Evolutionary conservation across 169 alveolate genomes (phyloP).

Genomic region (Hepatocystis sp.): DNA sequence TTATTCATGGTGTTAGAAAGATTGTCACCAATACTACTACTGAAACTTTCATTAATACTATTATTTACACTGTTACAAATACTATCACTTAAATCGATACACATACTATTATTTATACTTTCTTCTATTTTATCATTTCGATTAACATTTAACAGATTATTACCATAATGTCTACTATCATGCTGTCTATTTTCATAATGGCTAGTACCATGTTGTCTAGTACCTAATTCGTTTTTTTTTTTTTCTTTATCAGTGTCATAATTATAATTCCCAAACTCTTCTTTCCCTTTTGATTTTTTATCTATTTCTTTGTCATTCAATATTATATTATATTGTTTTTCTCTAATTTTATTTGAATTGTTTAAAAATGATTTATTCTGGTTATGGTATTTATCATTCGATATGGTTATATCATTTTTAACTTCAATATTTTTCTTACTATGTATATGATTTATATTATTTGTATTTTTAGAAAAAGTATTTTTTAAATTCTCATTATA

Average conservation of each 20-base stretch:
- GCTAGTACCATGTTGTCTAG: background rate
- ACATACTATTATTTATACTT: constrained; percentile 4
- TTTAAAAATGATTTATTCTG: constrained; percentile 1
- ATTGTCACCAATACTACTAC: no score
- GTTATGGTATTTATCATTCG: constrained; percentile 7
- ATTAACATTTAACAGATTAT: background rate
- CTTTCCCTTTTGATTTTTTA: constrained; percentile 2
- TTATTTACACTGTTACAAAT: background rate
- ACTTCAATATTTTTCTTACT: no score
- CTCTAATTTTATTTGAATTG: constrained; percentile 3
- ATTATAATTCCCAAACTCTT: background rate
- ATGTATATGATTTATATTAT: no score
- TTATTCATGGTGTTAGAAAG: no score
- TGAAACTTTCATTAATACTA: background rate
- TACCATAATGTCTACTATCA: background rate
- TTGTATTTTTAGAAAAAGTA: no score
- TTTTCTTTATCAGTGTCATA: background rate
- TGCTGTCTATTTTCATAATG: background rate
- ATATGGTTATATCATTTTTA: no score
- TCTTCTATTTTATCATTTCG: constrained; percentile 1
- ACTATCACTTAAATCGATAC: background rate
- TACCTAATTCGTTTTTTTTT: background rate
- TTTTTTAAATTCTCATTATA: no score
- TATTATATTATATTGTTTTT: background rate
- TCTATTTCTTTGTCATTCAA: no score